phyloP scores from a whole-genome alignment of 2,329 filamentous ascomycete species.

The Metarhizium anisopliae region DNA sequence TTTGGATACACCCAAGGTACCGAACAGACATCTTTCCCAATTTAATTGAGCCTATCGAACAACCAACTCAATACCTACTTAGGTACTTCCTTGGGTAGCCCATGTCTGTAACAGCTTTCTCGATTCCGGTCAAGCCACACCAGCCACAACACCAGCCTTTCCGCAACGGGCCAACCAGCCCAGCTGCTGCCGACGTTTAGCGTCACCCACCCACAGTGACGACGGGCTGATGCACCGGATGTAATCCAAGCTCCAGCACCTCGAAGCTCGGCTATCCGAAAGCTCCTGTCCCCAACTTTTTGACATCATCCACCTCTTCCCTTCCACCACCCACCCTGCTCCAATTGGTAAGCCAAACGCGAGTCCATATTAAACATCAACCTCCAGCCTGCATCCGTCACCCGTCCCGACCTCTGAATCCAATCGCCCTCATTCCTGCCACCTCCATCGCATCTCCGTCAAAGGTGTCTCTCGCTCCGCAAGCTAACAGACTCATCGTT shows the following conservation, averaged over 20 bases:
- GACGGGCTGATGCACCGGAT: conserved; percentile 5
- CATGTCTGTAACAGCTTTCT: background rate
- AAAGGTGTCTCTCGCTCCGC: background rate
- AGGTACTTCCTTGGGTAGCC: too few species aligned
- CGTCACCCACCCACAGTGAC: conserved; percentile 4
- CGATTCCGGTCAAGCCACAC: background rate
- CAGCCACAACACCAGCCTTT: background rate
- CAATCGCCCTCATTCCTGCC: background rate
- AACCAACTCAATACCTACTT: too few species aligned
- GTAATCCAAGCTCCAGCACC: background rate
- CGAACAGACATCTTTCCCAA: too few species aligned
- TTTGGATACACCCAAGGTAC: too few species aligned
- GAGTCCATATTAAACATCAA: background rate
- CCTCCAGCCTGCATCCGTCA: background rate
- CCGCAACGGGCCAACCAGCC: too few species aligned
- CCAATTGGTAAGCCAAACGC: conserved; percentile 2
- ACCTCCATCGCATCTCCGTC: background rate
- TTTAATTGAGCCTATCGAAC: too few species aligned
- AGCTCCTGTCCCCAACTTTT: conserved; percentile 1
- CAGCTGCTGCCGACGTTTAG: too few species aligned
- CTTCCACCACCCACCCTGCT: conserved; percentile 4
- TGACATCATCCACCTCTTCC: conserved; percentile 5
- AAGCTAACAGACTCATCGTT: background rate
- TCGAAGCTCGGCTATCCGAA: conserved; percentile 5
- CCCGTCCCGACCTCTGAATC: background rate